Base-by-base conservation (phyloP, 495 filamentous ascomycete genomes). In the Neurospora sp. region DNA sequence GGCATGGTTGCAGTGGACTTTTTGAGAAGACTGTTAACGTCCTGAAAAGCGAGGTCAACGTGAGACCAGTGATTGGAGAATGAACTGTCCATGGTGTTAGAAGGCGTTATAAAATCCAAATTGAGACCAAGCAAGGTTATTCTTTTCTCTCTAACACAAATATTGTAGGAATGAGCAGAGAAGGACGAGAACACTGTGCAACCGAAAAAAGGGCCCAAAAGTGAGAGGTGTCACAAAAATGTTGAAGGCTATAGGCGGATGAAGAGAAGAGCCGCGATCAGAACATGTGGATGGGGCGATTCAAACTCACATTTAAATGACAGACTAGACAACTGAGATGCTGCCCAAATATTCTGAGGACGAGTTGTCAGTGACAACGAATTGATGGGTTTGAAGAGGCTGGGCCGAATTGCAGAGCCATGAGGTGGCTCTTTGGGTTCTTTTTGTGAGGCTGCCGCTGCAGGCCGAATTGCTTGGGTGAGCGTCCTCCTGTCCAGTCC, bases 1-100 rank as follows among this genome's bases (percentile, higher is more conserved):
- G 78, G 71, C 79, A 80, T 80, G 69, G 42, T 45, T 70, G 62
- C 42, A 36, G 31, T 40, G 38, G 59, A 38, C 17, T 15, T 21
- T 36, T 17, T 69, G 42, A 39, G 21, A 31, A 38, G 9, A 37
- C 5, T 10, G 15, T 9, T 9, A 4, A 66, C 54, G 54, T 66
- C 54, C 15, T 66, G 54, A 5, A 66, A 66, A 1, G 24, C 54
- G 28, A 31, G 28, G 28, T 66, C 54, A 9, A 36, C 54, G 28
- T 34, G 11, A 19, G 54, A 66, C 54, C 54, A 66, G 7, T 66
- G 28, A 36, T 66, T 66, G 54, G 54, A 66, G 4, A 4, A 66
- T 34, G 54, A 66, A 66, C 54, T 66, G 24, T 34, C 54, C 28
- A 66, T 66, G 28, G 28, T 10, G 54, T 66, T 34, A 66, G 54